Base-by-base conservation (phyloP, 2,329 filamentous ascomycete species). In the Colletotrichum salicis region DNA sequence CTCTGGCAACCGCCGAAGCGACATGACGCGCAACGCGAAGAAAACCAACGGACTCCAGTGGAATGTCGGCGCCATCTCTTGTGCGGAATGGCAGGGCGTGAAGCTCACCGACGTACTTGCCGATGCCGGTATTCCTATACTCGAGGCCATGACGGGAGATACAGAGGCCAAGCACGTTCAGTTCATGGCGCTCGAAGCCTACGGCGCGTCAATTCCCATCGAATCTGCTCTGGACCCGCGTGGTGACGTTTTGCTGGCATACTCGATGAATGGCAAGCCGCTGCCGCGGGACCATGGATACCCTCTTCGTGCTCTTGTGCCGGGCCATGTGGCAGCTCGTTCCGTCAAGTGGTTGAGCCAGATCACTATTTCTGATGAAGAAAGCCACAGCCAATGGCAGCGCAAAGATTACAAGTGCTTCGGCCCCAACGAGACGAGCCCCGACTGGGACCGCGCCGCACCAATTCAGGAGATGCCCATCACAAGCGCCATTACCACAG, bases 261-360 rank as follows among this genome's bases (percentile, higher is more conserved):
- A 90, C 75, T 84, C 85, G 59, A 93, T 93, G 91, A 93, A 93
- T 73, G 90, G 89, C 61, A 78, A 86, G 69, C 84, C 88, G 0
- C 82, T 93, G 1, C 90, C 90, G 0, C 86, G 85, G 1, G 91
- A 93, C 71, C 91, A 93, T 75, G 91, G 91, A 0, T 93, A 86
- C 74, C 91, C 91, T 0, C 79, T 92, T 15, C 84, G 90, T 1
- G 86, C 87, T 0, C 83, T 92, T 3, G 89, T 92, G 0, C 90
- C 91, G 0, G 91, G 91, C 0, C 87, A 90, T 62, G 91, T 92
- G 2, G 91, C 90, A 1, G 91, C 91, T 1, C 85, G 91, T 1
- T 90, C 88, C 6, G 91, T 92, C 74, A 93, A 93, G 77, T 93
- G 91, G 91, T 82, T 93, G 2, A 89, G 86, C 72, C 87, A 87